Base-by-base conservation (phyloP, 2,329 filamentous ascomycete genomes). In the Sphaerulina populicola region DNA sequence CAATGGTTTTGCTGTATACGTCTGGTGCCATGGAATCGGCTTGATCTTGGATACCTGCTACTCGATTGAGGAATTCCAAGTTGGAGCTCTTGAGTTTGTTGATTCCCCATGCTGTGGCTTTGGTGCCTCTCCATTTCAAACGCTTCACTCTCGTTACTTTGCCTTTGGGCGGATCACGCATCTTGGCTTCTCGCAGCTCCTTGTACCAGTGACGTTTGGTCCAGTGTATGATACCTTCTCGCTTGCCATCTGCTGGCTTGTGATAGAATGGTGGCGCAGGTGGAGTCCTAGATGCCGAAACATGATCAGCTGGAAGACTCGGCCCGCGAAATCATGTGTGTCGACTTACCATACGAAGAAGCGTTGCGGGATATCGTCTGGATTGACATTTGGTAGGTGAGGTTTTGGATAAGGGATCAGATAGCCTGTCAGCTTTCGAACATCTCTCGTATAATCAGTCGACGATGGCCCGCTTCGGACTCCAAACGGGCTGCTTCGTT, bases 141-240 rank as follows among this genome's bases (percentile, higher is more conserved):
- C 71, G 71, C 49, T 71, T 68, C 70, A 69, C 74, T 31, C 18
- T 37, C 35, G 65, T 68, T 4, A 65, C 64, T 0, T 62, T 66
- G 39, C 71, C 69, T 23, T 68, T 64, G 52, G 60, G 67, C 14
- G 68, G 65, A 9, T 42, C 41, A 9, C 53, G 49, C 51, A 52
- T 62, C 49, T 72, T 73, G 2, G 71, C 71, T 35, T 64, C 64
- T 4, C 71, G 68, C 9, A 74, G 69, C 57, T 74, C 71, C 49
- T 71, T 66, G 57, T 73, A 68, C 72, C 71, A 74, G 61, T 70
- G 71, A 6, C 72, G 64, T 57, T 72, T 69, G 15, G 71, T 62
- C 53, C 72, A 72, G 57, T 72, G 71, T 38, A 69, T 52, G 27
- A 67, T 67, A 41, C 55, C 64, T 57, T 74, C 72, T 51, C 72